Evolutionary conservation across 768 basidiomycete species (phyloP).

Genomic region (Suillus fuscotomentosus): DNA sequence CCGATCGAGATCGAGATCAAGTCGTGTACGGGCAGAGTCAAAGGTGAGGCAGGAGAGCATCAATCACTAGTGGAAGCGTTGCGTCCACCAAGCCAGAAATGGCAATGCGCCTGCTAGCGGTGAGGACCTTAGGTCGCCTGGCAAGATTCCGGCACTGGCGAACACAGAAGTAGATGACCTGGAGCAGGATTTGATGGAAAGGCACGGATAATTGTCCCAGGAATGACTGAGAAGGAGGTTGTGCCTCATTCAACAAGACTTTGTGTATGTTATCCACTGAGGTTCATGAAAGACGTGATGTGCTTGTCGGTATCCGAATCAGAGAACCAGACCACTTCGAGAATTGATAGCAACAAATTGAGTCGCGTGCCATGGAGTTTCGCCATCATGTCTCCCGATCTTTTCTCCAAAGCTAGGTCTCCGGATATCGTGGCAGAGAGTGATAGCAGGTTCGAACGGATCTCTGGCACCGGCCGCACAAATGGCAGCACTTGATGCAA

Average conservation of each 20-base stretch:
- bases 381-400: slow-evolving; percentile 83
- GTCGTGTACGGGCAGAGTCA: slow-evolving; percentile 53
- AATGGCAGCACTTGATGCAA: slow-evolving; percentile 63
- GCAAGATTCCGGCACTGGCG: slow-evolving; percentile 57
- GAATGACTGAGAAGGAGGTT: slow-evolving; percentile 72
- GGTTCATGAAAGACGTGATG: slow-evolving; percentile 55
- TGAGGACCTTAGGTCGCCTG: slow-evolving; percentile 47
- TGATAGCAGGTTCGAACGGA: slow-evolving; percentile 54
- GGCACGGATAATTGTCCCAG: slow-evolving; percentile 59
- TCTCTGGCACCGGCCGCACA: slow-evolving; percentile 50
- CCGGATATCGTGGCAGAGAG: slow-evolving; percentile 65
- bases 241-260: slow-evolving; percentile 71
- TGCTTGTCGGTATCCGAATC: slow-evolving; percentile 52
- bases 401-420: slow-evolving; percentile 63
- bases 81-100: slow-evolving; percentile 62
- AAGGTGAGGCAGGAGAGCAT: slow-evolving; percentile 66
- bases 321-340: slow-evolving; percentile 82
- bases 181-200: slow-evolving; percentile 80
- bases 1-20: slow-evolving; percentile 65
- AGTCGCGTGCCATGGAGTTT: slow-evolving; percentile 76
- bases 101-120: slow-evolving; percentile 59
- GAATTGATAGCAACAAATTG: slow-evolving; percentile 66
- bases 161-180: slow-evolving; percentile 76
- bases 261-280: slow-evolving; percentile 61
- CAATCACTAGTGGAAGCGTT: slow-evolving; percentile 62